These are phyloP conservation scores for Chytriomyces sp. DNA, from an alignment of 192 early-diverging fungal species.

Conservation along the genomic window DNA sequence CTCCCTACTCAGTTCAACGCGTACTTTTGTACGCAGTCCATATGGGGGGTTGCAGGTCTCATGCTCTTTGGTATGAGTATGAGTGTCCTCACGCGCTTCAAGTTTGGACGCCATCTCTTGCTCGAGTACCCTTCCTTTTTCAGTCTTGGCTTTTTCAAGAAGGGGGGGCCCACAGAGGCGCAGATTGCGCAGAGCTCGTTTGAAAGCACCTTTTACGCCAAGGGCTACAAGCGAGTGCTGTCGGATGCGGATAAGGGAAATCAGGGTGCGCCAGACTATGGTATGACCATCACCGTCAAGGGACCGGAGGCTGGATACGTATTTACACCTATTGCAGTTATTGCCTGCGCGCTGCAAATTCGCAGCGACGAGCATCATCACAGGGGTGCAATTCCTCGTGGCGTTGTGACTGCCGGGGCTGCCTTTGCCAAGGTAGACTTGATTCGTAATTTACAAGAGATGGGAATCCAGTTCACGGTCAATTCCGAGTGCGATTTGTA, in stretches of 20 bases:
- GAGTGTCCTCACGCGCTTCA: slow-evolving; percentile 47
- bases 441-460: slow-evolving; percentile 7
- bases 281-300: slow-evolving; percentile 54
- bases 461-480: slow-evolving; percentile 32
- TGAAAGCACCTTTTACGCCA: slow-evolving; percentile 52
- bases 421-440: slow-evolving; percentile 28
- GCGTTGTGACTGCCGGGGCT: slow-evolving; percentile 43
- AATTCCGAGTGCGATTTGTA: slow-evolving; percentile 21
- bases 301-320: slow-evolving; percentile 74
- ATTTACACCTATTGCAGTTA: slow-evolving; percentile 59
- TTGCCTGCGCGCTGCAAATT: slow-evolving; percentile 58
- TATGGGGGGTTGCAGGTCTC: slow-evolving; percentile 28
- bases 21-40: slow-evolving; percentile 56
- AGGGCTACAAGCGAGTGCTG: slow-evolving; percentile 47
- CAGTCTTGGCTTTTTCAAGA: slow-evolving; percentile 59
- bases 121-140: slow-evolving; percentile 62
- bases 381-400: slow-evolving; percentile 20
- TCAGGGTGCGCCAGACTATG: slow-evolving; percentile 14
- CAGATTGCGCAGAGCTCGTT: slow-evolving; percentile 62
- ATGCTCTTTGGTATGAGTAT: slow-evolving; percentile 52
- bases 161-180: slow-evolving; percentile 54
- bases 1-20: slow-evolving; percentile 64
- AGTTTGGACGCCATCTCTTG: slow-evolving; percentile 57
- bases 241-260: neutral
- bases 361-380: slow-evolving; percentile 34